These are phyloP conservation scores for Scheffersomyces lignosus DNA, from an alignment of 805 yeast species.

Conservation along the genomic window DNA sequence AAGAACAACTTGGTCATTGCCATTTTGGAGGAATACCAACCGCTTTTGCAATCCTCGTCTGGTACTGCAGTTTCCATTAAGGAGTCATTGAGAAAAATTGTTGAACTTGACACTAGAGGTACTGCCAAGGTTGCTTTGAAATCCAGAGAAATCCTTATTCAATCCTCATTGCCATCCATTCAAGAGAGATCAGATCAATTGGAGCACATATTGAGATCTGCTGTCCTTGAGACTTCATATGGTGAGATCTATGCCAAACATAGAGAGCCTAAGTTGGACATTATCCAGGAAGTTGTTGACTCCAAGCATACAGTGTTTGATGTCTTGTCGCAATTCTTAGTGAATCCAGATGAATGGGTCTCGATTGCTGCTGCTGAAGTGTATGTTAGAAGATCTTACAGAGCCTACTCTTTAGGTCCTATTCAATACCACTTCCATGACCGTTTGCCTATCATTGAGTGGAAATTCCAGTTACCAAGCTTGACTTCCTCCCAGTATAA, in stretches of 20 bases:
- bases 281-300: constrained; percentile 89
- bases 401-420: constrained; percentile 88
- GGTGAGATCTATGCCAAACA: constrained; percentile 81
- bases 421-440: constrained; percentile 59
- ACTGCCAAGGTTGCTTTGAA: constrained; percentile 92
- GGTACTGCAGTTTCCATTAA: constrained; percentile 66
- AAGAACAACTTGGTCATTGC: constrained; percentile 89
- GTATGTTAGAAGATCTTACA: constrained; percentile 92
- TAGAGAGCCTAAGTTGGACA: constrained; percentile 75
- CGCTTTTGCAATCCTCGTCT: constrained; percentile 67
- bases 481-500: constrained; percentile 71
- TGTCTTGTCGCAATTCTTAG: constrained; percentile 88
- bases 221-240: constrained; percentile 85
- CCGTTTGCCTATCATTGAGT: constrained; percentile 71
- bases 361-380: constrained; percentile 97
- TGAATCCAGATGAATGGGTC: constrained; percentile 80
- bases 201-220: constrained; percentile 89
- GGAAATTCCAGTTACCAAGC: constrained; percentile 86
- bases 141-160: constrained; percentile 94
- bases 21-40: constrained; percentile 78
- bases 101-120: constrained; percentile 85
- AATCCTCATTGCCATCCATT: constrained; percentile 94
- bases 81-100: constrained; percentile 71
- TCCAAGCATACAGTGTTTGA: constrained; percentile 96
- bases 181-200: constrained; percentile 96